Conservation (phyloP, 1,284 basidiomycete genomes). For the Moesziomyces antarcticus region DNA sequence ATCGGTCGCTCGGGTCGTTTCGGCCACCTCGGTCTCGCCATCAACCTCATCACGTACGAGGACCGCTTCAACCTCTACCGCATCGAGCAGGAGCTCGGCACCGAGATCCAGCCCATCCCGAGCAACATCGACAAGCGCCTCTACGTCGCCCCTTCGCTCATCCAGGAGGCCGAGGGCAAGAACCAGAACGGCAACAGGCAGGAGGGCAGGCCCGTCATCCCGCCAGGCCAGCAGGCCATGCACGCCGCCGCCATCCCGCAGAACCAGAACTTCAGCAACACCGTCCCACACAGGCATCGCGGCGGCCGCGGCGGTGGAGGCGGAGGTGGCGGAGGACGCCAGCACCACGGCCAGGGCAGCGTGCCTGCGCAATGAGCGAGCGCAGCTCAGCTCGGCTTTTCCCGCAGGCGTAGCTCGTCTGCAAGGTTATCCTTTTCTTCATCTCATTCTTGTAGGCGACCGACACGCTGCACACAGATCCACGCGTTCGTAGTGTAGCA, state of each 20-base stretch:
- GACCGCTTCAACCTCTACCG: constrained; percentile 97
- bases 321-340: constrained; percentile 13
- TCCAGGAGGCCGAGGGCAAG: constrained; percentile 52
- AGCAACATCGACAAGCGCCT: constrained; percentile 89
- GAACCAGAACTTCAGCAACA: constrained; percentile 65
- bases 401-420: too few species aligned
- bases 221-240: constrained; percentile 67
- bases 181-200: constrained; percentile 54
- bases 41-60: constrained; percentile 87
- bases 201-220: constrained; percentile 66
- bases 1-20: constrained; percentile 97
- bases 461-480: too few species aligned
- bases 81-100: constrained; percentile 97
- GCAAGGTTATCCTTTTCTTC: too few species aligned
- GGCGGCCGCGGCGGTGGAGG: constrained; percentile 37
- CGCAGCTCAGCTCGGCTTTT: too few species aligned
- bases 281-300: constrained; percentile 52
- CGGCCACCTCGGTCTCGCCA: constrained; percentile 95
- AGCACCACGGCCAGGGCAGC: constrained; percentile 21
- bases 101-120: constrained; percentile 96
- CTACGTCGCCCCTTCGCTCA: constrained; percentile 72
- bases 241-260: constrained; percentile 63
- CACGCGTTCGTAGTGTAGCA: too few species aligned
- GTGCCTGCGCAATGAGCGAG: constrained; percentile 28
- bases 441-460: too few species aligned